Evolutionary conservation across 192 early-diverging fungal genomes (phyloP).

Genomic region (Backusella westeae): DNA sequence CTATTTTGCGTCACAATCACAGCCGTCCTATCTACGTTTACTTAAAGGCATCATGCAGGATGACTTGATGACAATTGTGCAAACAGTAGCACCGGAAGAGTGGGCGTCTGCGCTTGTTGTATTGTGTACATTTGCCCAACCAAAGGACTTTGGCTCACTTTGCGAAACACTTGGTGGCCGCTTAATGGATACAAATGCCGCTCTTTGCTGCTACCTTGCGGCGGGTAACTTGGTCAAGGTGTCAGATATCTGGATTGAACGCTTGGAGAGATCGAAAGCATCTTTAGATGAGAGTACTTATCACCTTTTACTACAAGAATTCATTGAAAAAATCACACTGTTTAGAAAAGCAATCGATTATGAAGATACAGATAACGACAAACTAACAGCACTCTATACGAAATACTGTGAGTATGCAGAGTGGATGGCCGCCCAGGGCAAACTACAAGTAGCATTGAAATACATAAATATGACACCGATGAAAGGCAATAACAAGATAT

Average conservation of each 20-base stretch:
- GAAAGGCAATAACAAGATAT: neutral
- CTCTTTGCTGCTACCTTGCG: slow-evolving; percentile 77
- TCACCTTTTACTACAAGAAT: slow-evolving; percentile 50
- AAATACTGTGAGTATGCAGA: slow-evolving; percentile 87
- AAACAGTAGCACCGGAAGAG: slow-evolving; percentile 67
- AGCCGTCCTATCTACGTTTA: slow-evolving; percentile 73
- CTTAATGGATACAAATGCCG: slow-evolving; percentile 47
- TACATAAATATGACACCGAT: slow-evolving; percentile 75
- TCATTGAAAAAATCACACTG: slow-evolving; percentile 90
- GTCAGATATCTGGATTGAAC: slow-evolving; percentile 76
- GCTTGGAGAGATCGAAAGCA: slow-evolving; percentile 32
- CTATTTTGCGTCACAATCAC: slow-evolving; percentile 77
- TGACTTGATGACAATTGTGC: slow-evolving; percentile 79
- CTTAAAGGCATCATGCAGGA: slow-evolving; percentile 76
- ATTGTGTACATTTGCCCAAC: slow-evolving; percentile 88
- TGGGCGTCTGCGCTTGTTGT: slow-evolving; percentile 94
- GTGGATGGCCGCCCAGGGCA: slow-evolving; percentile 70
- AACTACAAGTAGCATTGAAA: slow-evolving; percentile 67
- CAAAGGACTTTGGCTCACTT: slow-evolving; percentile 74
- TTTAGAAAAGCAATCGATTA: slow-evolving; percentile 92
- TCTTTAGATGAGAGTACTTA: neutral
- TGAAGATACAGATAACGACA: slow-evolving; percentile 54
- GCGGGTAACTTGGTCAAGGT: slow-evolving; percentile 82
- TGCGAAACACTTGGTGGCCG: slow-evolving; percentile 66
- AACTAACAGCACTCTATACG: slow-evolving; percentile 62